Percentiles rank a stretch among this genome's conserved stretches.
phyloP scores from a whole-genome alignment of 2,329 filamentous ascomycete genomes.

The Volutella citrinella region DNA sequence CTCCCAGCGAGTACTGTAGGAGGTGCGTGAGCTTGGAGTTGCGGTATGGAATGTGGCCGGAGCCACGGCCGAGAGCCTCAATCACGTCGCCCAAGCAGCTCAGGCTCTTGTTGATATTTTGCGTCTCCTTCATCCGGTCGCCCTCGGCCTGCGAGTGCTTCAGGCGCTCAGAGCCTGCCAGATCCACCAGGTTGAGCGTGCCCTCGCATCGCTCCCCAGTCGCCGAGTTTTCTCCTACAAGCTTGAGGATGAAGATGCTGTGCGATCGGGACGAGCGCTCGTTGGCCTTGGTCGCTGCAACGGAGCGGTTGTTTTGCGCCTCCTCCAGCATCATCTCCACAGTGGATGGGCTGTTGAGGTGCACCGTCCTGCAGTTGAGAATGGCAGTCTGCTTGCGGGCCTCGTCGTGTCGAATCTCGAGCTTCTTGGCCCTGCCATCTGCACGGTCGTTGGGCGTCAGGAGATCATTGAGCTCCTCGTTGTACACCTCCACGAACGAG shows the following conservation, averaged over 20 bases:
- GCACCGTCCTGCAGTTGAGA: slow-evolving; percentile 73
- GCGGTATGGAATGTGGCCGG: slow-evolving; percentile 84
- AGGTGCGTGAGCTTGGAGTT: slow-evolving; percentile 97
- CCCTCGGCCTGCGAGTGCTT: slow-evolving; percentile 85
- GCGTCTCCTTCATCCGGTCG: slow-evolving; percentile 86
- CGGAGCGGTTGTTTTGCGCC: slow-evolving; percentile 82
- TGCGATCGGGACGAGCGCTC: slow-evolving; percentile 92
- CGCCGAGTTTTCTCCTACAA: slow-evolving; percentile 64
- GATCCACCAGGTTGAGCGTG: slow-evolving; percentile 90
- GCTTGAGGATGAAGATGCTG: slow-evolving; percentile 91
- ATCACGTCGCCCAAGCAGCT: slow-evolving; percentile 94
- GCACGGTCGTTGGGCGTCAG: slow-evolving; percentile 59
- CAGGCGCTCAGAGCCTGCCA: slow-evolving; percentile 88
- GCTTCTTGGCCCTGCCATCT: slow-evolving; percentile 72
- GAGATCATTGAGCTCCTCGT: slow-evolving; percentile 92
- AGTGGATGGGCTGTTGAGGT: slow-evolving; percentile 73
- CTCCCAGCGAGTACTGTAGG: slow-evolving; percentile 89
- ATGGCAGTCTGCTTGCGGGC: slow-evolving; percentile 78
- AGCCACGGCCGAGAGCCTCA: slow-evolving; percentile 81
- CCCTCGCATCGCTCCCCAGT: slow-evolving; percentile 87
- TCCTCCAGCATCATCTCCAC: slow-evolving; percentile 77
- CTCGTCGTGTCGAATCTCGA: slow-evolving; percentile 86
- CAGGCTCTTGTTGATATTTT: slow-evolving; percentile 95
- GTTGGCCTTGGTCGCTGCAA: slow-evolving; percentile 96
- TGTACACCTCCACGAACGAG: slow-evolving; percentile 96